A percentile compares a stretch with the other conserved stretches of the same genome.
These are phyloP conservation scores for Nelumbo lutea DNA, from an alignment of 164 flowering plant species.

Conservation along the genomic window DNA sequence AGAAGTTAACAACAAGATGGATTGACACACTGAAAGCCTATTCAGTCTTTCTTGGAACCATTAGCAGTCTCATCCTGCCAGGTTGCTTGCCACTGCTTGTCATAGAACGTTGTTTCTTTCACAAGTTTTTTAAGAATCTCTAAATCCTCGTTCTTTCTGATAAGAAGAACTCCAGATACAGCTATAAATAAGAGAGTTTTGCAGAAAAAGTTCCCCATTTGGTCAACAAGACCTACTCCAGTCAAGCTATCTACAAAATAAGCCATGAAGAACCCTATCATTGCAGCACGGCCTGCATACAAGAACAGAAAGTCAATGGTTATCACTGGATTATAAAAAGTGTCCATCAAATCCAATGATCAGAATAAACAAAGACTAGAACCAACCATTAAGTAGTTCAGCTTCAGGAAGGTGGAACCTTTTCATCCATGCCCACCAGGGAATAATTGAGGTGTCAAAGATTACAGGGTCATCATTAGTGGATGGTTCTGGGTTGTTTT, in stretches of 20 bases:
- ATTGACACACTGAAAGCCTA: conserved; percentile 2
- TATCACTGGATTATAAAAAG: not conserved
- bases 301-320: conserved; percentile 1
- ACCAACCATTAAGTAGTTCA: conserved; percentile 85
- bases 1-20: conserved; percentile 1
- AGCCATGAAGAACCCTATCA: conserved; percentile 98
- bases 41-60: conserved; percentile 33
- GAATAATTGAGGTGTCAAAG: conserved; percentile 89
- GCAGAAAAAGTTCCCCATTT: conserved; percentile 98
- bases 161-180: conserved; percentile 72
- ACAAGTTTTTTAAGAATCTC: conserved; percentile 74
- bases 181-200: conserved; percentile 82
- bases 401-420: conserved; percentile 98
- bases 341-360: conserved; percentile 2
- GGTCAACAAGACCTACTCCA: conserved; percentile 93
- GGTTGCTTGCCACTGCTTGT: conserved; percentile 99
- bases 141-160: conserved; percentile 89
- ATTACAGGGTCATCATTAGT: conserved; percentile 77
- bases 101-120: conserved; percentile 88
- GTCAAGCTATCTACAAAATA: conserved; percentile 94
- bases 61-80: conserved; percentile 73
- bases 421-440: conserved; percentile 99
- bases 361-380: not conserved
- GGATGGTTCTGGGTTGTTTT: conserved; percentile 80
- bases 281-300: conserved; percentile 86